Evolutionary conservation across 129 eudicot genomes (phyloP).

Genomic region (Logfia minima): DNA sequence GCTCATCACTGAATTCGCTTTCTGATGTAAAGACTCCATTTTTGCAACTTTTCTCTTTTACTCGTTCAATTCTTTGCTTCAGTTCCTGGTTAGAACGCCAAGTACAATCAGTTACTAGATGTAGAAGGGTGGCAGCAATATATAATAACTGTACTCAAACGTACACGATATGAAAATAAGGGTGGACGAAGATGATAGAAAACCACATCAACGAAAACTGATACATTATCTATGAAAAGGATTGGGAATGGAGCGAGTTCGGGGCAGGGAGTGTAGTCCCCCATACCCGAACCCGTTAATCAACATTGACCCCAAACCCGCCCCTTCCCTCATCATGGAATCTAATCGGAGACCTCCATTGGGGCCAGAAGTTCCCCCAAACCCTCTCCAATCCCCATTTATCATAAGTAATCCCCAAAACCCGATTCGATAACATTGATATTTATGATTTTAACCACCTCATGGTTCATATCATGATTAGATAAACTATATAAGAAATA

Average conservation of each 20-base stretch:
- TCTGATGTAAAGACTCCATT: constrained; percentile 60
- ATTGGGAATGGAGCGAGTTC: not conserved
- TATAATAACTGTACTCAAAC: not conserved
- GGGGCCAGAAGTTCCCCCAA: too few relatives aligned
- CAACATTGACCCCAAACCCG: too few relatives aligned
- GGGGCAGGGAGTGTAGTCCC: not conserved
- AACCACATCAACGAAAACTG: not conserved
- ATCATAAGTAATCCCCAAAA: too few relatives aligned
- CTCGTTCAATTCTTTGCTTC: constrained; percentile 65
- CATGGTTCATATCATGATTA: too few relatives aligned
- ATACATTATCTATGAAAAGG: not conserved
- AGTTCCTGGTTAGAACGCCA: constrained; percentile 44
- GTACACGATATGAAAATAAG: not conserved
- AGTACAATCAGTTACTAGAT: constrained; percentile 8
- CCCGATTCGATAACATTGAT: too few relatives aligned
- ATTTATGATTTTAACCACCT: too few relatives aligned
- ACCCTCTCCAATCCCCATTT: too few relatives aligned
- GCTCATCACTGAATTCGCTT: constrained; percentile 58
- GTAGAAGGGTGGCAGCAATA: not conserved
- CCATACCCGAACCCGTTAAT: too few relatives aligned
- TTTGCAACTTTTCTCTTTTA: constrained; percentile 47
- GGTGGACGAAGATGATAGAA: not conserved
- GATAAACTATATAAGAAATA: too few relatives aligned
- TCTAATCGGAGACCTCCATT: too few relatives aligned
- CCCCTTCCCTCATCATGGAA: too few relatives aligned